Evolutionary conservation across 371 early-diverging fungal species (phyloP).

Genomic region (Saksenaea oblongispora): DNA sequence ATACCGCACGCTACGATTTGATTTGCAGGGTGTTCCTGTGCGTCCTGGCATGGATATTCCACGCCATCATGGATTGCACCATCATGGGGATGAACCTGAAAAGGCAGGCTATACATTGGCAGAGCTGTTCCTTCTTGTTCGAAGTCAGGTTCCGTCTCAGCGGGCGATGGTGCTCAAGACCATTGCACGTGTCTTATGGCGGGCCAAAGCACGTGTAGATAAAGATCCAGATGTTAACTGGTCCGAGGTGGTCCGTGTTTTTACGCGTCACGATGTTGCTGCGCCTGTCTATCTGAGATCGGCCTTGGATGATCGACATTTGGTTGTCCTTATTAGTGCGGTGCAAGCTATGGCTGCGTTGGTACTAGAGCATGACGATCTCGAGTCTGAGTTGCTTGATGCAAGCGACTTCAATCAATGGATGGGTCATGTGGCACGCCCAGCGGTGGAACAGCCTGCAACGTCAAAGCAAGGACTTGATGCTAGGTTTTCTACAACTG

Average conservation of each 20-base stretch:
- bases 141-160: conserved; percentile 85
- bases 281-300: conserved; percentile 57
- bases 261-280: conserved; percentile 40
- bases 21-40: conserved; percentile 74
- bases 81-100: conserved; percentile 86
- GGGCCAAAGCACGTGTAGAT: conserved; percentile 36
- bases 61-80: conserved; percentile 74
- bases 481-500: conserved; percentile 20
- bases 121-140: conserved; percentile 78
- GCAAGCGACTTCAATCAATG: conserved; percentile 23
- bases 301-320: conserved; percentile 67
- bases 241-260: conserved; percentile 32
- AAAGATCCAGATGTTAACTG: conserved; percentile 18
- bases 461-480: conserved; percentile 13
- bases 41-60: conserved; percentile 57
- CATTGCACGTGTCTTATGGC: conserved; percentile 61
- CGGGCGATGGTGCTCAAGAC: conserved; percentile 71
- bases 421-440: conserved; percentile 24
- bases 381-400: conserved; percentile 22
- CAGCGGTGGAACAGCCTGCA: conserved; percentile 14
- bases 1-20: conserved; percentile 63
- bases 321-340: conserved; percentile 58
- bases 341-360: conserved; percentile 52
- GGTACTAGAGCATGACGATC: conserved; percentile 25
- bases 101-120: conserved; percentile 86